phyloP scores from a whole-genome alignment of 2,329 filamentous ascomycete genomes.

The Aspergillus luchuensis region DNA sequence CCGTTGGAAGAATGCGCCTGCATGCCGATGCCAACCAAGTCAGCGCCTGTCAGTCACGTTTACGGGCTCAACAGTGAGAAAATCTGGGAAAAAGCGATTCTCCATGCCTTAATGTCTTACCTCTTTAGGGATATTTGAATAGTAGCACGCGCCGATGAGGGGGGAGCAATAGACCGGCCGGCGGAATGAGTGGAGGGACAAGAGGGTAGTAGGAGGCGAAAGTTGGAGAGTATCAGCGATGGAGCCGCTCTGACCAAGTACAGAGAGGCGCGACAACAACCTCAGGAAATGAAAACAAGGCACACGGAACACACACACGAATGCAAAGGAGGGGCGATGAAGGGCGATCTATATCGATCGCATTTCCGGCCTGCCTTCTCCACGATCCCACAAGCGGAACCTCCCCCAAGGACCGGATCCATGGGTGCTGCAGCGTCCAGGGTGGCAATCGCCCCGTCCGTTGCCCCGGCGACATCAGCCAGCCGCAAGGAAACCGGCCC shows the following conservation, averaged over 20 bases:
- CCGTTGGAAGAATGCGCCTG: constrained; percentile 11
- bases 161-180: neutral
- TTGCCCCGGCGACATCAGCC: constrained; percentile 17
- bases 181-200: neutral
- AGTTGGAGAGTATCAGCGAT: constrained; percentile 2
- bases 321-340: neutral
- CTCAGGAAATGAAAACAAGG: neutral
- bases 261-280: neutral
- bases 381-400: constrained; percentile 18
- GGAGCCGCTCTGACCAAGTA: constrained; percentile 1
- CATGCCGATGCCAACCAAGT: constrained; percentile 12
- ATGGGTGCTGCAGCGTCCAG: constrained; percentile 11
- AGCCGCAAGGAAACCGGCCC: constrained; percentile 6
- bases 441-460: constrained; percentile 10
- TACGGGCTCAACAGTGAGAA: neutral
- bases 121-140: neutral
- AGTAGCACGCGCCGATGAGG: neutral
- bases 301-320: neutral
- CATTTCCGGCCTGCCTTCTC: constrained; percentile 12
- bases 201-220: neutral
- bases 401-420: constrained; percentile 7
- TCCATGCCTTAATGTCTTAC: neutral
- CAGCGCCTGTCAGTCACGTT: constrained; percentile 2
- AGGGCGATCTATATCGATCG: constrained; percentile 5
- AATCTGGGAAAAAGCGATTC: neutral